phyloP scores from a whole-genome alignment of 352 stramenopile genomes.

The Pythium grandisporangium region DNA sequence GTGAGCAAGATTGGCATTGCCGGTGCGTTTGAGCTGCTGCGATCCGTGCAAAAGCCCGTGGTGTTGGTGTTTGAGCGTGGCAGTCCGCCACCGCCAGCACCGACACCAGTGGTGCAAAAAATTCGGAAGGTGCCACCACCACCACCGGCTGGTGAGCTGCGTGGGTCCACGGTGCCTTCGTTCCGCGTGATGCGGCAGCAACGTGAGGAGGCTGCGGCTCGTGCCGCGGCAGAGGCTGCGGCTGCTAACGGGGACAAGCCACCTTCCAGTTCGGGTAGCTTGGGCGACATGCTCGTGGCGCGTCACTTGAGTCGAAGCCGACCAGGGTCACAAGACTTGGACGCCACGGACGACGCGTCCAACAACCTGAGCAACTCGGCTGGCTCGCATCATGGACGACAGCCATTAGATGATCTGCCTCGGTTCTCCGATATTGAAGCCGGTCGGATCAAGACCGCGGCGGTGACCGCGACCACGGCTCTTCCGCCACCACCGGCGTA shows the following conservation, averaged over 20 bases:
- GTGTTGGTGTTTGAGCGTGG: conserved; percentile 63
- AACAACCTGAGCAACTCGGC: not conserved
- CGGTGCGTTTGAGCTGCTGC: conserved; percentile 68
- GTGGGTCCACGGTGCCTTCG: conserved; percentile 31
- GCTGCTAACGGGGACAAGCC: not conserved
- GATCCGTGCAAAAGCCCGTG: conserved; percentile 72
- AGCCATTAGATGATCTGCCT: conserved; percentile 6
- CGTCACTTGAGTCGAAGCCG: not conserved
- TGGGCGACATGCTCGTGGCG: conserved; percentile 1
- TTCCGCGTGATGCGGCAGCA: conserved; percentile 51
- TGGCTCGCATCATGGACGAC: conserved; percentile 1
- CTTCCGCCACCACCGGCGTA: conserved; percentile 27
- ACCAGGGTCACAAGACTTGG: not conserved
- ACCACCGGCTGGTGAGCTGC: too few species aligned
- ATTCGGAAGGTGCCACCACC: not conserved
- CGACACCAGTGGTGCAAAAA: not conserved
- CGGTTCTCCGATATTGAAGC: conserved; percentile 33
- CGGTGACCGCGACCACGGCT: conserved; percentile 13
- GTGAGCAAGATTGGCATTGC: conserved; percentile 61
- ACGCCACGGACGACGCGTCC: not conserved
- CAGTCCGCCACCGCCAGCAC: conserved; percentile 5
- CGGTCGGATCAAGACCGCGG: conserved; percentile 15
- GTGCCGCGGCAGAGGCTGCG: conserved; percentile 4
- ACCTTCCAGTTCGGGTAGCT: too few species aligned
- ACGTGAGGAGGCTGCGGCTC: conserved; percentile 17